Conservation (phyloP, 2,329 filamentous ascomycete species). For the Aureobasidium sp. region DNA sequence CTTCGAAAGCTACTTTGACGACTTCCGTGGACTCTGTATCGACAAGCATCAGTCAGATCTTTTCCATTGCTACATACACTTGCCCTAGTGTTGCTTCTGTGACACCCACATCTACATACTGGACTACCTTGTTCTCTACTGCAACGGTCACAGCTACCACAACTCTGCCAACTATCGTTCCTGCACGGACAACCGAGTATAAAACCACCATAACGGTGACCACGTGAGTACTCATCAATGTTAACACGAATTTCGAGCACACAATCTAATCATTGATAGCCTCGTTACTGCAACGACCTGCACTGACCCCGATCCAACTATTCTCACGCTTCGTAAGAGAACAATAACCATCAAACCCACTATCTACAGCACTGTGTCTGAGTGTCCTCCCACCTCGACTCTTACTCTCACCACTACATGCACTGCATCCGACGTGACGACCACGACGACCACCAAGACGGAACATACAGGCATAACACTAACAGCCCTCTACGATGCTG, state of each 20-base stretch:
- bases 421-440: not conserved
- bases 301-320: not conserved
- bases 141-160: not conserved
- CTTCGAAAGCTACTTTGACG: not conserved
- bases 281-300: not conserved
- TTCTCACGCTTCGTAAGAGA: not conserved
- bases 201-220: not conserved
- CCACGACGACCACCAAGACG: not conserved
- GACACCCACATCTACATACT: not conserved
- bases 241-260: not conserved
- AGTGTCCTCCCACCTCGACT: not conserved
- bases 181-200: not conserved
- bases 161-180: not conserved
- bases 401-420: not conserved
- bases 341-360: not conserved
- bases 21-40: not conserved
- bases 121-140: not conserved
- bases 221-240: not conserved
- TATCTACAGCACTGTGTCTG: not conserved
- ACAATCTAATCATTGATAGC: not conserved
- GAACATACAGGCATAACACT: not conserved
- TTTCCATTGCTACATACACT: not conserved
- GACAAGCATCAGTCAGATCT: not conserved
- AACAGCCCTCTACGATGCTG: too few species aligned
- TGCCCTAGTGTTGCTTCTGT: not conserved